These are phyloP conservation scores for Polytrichum formosum DNA, from an alignment of 225 moss, liverwort and hornwort species.

Conservation along the genomic window DNA sequence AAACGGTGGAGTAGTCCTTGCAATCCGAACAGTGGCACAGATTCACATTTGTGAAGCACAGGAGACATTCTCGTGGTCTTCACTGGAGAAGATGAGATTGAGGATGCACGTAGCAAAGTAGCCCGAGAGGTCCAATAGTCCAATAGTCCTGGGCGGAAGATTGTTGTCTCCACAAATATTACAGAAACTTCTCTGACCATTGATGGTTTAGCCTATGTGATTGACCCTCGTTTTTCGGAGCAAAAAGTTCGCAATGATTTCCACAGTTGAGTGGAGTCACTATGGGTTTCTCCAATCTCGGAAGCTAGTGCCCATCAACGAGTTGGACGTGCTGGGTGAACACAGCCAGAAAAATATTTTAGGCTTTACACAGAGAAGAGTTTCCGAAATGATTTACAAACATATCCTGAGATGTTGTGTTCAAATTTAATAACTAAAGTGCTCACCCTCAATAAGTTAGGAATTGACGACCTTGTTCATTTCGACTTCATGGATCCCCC, in stretches of 20 bases:
- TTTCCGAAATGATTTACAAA: constrained; percentile 62
- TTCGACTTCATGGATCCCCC: constrained; percentile 99
- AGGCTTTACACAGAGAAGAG: constrained; percentile 70
- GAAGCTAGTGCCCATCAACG: constrained; percentile 74
- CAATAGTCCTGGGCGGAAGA: no score
- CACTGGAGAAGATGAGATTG: constrained; percentile 69
- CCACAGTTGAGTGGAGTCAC: constrained; percentile 60
- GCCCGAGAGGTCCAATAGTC: neutral
- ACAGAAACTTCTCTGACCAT: no score
- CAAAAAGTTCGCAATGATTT: constrained; percentile 7
- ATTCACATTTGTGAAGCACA: constrained; percentile 60
- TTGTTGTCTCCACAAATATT: no score
- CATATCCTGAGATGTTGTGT: constrained; percentile 62
- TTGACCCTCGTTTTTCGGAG: no score
- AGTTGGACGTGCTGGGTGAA: constrained; percentile 67
- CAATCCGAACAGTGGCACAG: constrained; percentile 62
- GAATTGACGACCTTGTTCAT: constrained; percentile 96
- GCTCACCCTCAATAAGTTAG: constrained; percentile 86
- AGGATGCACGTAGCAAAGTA: constrained; percentile 67
- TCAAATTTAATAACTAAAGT: constrained; percentile 74
- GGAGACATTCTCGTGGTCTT: constrained; percentile 69
- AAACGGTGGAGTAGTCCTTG: neutral
- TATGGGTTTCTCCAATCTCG: constrained; percentile 61
- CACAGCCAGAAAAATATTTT: constrained; percentile 64
- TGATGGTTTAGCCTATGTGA: no score